Evolutionary conservation across 169 alveolate genomes (phyloP), one percentile per base, ranked within the genome.

Genomic region (Plasmodium knowlesi): DNA sequence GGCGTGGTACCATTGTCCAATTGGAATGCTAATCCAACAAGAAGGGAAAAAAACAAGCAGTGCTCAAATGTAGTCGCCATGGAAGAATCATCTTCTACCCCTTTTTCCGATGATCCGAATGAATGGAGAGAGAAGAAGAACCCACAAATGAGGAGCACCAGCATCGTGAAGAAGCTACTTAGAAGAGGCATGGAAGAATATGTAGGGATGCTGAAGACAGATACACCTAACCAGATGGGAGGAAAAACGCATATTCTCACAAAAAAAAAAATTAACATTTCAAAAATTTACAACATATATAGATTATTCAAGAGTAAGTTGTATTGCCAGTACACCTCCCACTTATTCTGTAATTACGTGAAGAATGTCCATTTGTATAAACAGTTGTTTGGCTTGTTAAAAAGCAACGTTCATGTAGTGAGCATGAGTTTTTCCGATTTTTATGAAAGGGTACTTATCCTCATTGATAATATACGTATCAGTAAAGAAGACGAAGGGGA

Each of bases 341-440:
- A 50, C 12, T 30, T 86, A 37, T 86, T 86, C 71, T 50, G 50
- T 0, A 57, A 32, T 5, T 86, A 86, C 43, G 61, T 74, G 71
- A 74, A 61, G 19, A 86, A 86, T 30, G 43, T 74, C 5, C 37
- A 76, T 16, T 16, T 74, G 19, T 86, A 86, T 41, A 53, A 28
- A 30, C 54, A 73, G 28, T 46, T 86, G 32, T 86, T 86, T 32
- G 71, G 54, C 6, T 19, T 86, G 67, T 76, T 86, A 30, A 74
- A 5, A 74, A 43, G 93, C 16, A 30, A 57, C 12, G 43, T 86
- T 3, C 30, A 74, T 14, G 85, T 76, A 6, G 70, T 73, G 4
- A 74, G 93, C 34, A 8, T 86, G 30, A 86, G 80, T 4, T 54
- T 32, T 10, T 74, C 93, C 4, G 93, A 86, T 61, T 86, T 86